Base-by-base conservation (phyloP, 2,329 filamentous ascomycete species). In the Penicillium griseofulvum region DNA sequence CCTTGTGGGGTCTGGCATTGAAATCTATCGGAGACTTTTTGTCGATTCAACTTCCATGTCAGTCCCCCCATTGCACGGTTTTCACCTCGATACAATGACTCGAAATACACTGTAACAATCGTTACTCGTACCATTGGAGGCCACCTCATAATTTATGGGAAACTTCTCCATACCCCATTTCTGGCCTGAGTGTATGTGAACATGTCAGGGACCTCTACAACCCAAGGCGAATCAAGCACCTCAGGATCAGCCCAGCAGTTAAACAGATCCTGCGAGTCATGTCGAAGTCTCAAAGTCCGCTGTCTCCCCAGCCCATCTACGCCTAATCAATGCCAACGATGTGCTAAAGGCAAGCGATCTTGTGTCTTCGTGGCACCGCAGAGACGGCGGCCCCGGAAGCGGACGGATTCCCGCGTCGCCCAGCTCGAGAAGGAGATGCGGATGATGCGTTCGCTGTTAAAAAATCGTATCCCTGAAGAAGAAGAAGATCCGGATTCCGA, bases 341-440 rank as follows among this genome's bases (percentile, higher is more conserved):
- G 71, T 52, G 64, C 64, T 10, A 73, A 71, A 57, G 66, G 69
- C 11, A 71, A 69, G 41, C 64, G 70, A 46, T 16, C 65, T 1
- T 73, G 71, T 36, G 52, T 73, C 48, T 73, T 73, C 46, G 68
- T 73, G 52, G 70, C 71, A 6, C 71, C 71, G 26, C 71, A 73
- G 50, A 64, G 68, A 49, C 67, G 71, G 26, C 70, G 70, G 31
- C 71, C 71, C 7, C 70, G 71, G 26, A 73, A 72, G 54, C 65
- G 71, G 34, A 73, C 71, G 3, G 71, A 73, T 49, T 71, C 70
- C 12, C 63, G 71, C 16, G 71, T 73, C 10, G 71, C 71, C 7
- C 71, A 73, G 49, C 46, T 73, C 36, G 71, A 73, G 54, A 69
- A 62, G 49, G 71, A 73, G 52, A 73, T 73, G 71, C 68, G 69